phyloP scores from a whole-genome alignment of 305 asterid genomes.

The Vinca major region DNA sequence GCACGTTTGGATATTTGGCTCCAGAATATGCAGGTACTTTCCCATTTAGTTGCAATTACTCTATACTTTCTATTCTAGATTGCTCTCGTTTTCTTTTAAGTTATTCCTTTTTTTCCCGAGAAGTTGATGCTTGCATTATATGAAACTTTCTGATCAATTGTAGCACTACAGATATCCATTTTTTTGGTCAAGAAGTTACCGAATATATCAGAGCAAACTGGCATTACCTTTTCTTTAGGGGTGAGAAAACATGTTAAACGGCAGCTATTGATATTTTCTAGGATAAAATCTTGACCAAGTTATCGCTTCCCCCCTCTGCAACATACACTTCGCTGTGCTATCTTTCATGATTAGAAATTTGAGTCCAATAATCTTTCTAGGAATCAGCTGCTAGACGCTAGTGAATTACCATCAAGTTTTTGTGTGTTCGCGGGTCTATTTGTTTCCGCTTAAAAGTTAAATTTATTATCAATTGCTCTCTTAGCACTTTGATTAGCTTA shows the following conservation, averaged over 20 bases:
- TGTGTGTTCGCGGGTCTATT: not conserved
- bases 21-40: constrained; percentile 89
- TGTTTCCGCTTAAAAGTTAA: not conserved
- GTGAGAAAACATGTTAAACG: not conserved
- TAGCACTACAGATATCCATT: not conserved
- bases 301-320: not conserved
- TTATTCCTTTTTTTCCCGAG: not conserved
- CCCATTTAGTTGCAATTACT: not conserved
- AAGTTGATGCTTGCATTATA: not conserved
- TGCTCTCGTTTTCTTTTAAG: not conserved
- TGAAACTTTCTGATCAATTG: not conserved
- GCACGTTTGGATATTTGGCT: constrained; percentile 89
- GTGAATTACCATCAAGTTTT: not conserved
- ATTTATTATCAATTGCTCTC: not conserved
- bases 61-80: not conserved
- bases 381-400: not conserved
- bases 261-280: not conserved
- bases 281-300: not conserved
- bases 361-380: not conserved
- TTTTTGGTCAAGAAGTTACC: not conserved
- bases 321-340: not conserved
- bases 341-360: not conserved
- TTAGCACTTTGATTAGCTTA: not conserved
- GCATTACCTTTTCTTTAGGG: not conserved
- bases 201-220: not conserved